Percentiles rank a stretch among this genome's conserved stretches.
Conservation (phyloP, 371 early-diverging fungal genomes). For the Parasitella parasitica region DNA sequence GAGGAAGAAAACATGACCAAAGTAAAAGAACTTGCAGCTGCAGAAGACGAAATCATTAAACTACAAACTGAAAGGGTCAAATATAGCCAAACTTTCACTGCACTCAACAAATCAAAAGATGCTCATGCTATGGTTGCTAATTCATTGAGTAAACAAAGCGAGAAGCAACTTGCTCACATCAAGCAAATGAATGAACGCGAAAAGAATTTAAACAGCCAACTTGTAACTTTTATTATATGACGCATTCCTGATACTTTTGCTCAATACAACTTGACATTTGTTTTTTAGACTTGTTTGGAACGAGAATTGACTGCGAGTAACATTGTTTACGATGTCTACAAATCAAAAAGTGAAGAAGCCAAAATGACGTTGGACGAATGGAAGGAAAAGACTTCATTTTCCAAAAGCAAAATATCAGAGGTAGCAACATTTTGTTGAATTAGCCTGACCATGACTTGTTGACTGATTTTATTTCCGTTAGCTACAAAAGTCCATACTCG, state of each 20-base stretch:
- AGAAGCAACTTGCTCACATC: slow-evolving; percentile 45
- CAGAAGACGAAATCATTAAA: slow-evolving; percentile 76
- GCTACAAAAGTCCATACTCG: slow-evolving; percentile 55
- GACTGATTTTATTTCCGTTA: slow-evolving; percentile 13
- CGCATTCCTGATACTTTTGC: not conserved
- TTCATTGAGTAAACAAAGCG: slow-evolving; percentile 34
- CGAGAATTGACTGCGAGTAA: slow-evolving; percentile 36
- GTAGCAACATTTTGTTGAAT: too few species aligned
- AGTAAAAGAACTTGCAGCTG: slow-evolving; percentile 67
- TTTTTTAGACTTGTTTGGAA: slow-evolving; percentile 22
- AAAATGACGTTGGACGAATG: slow-evolving; percentile 41
- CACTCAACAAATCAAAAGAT: slow-evolving; percentile 39
- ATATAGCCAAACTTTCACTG: slow-evolving; percentile 44
- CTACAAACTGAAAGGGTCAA: slow-evolving; percentile 65
- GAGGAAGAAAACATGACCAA: slow-evolving; percentile 79
- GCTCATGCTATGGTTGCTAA: slow-evolving; percentile 32
- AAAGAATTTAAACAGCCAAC: slow-evolving; percentile 26
- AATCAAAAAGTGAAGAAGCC: slow-evolving; percentile 51
- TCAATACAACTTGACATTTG: too few species aligned
- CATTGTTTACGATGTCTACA: slow-evolving; percentile 46
- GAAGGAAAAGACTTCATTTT: slow-evolving; percentile 36
- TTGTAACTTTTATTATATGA: slow-evolving; percentile 29
- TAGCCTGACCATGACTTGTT: too few species aligned
- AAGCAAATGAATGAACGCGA: slow-evolving; percentile 41
- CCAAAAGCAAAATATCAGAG: slow-evolving; percentile 24